phyloP scores from a whole-genome alignment of 257 asterid species.

The Solanum chmielewskii region DNA sequence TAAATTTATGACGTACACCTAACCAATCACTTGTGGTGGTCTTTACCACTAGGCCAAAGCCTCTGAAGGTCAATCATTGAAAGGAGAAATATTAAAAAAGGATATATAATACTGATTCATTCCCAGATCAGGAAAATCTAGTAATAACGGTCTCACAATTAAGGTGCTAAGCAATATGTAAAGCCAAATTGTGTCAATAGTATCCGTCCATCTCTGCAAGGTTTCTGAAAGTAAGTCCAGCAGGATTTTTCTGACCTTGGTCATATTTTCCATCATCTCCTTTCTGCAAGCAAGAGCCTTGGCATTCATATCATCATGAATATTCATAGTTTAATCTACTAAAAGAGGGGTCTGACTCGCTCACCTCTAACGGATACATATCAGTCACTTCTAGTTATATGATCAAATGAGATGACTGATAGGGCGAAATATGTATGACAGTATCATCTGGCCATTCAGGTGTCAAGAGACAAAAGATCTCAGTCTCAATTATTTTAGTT shows the following conservation, averaged over 20 bases:
- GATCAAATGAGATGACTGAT: background rate
- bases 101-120: background rate
- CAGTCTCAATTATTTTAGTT: background rate
- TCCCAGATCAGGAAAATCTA: background rate
- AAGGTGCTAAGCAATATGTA: background rate
- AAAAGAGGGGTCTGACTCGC: background rate
- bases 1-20: too few species aligned
- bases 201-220: conserved; percentile 24
- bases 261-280: conserved; percentile 33
- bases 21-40: background rate
- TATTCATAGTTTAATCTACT: background rate
- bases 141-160: background rate
- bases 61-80: background rate
- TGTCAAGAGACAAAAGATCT: background rate
- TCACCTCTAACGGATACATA: background rate
- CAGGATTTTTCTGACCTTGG: conserved; percentile 25
- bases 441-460: background rate
- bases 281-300: conserved; percentile 22
- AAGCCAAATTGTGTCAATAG: background rate
- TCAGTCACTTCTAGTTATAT: background rate
- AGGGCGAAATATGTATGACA: background rate
- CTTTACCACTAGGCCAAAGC: too few species aligned
- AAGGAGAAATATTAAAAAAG: background rate
- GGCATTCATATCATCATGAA: background rate
- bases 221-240: conserved; percentile 58